A percentile compares a stretch with the other conserved stretches of the same genome.
phyloP scores from a whole-genome alignment of 257 asterid genomes.

The Nicotiana obtusifolia region DNA sequence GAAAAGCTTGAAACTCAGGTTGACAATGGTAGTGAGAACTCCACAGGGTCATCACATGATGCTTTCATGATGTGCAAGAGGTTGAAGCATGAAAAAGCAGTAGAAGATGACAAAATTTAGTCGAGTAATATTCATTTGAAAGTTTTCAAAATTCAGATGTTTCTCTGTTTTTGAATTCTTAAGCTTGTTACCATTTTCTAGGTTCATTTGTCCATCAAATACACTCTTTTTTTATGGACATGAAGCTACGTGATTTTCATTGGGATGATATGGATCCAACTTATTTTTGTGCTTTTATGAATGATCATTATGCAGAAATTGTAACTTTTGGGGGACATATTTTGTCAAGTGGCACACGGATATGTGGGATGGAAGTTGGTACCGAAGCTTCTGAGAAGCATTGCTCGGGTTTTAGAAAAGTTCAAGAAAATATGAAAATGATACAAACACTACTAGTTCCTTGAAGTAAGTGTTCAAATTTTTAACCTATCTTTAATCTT shows the following conservation, averaged over 20 bases:
- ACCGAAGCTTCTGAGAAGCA: not conserved
- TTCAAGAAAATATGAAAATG: not conserved
- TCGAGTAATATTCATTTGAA: not conserved
- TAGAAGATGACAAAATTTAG: not conserved
- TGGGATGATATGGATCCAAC: not conserved
- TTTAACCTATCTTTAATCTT: not conserved
- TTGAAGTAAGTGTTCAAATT: not conserved
- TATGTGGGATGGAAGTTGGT: not conserved
- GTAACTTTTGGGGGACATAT: not conserved
- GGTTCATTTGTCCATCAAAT: not conserved
- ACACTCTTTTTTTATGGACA: not conserved
- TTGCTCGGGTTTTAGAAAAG: not conserved
- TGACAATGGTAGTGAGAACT: not conserved
- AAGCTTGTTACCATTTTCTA: not conserved
- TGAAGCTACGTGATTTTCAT: not conserved
- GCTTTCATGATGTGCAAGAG: not conserved
- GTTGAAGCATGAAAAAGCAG: constrained; percentile 6
- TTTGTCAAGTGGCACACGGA: not conserved
- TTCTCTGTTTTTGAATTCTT: not conserved
- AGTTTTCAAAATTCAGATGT: not conserved
- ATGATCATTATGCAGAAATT: not conserved
- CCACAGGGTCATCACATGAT: not conserved
- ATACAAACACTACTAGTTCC: not conserved
- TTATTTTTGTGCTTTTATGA: not conserved
- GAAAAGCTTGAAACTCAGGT: not conserved